A percentile compares a stretch with the other conserved stretches of the same genome.
Conservation (phyloP, 352 stramenopile species). For the Discostella stelligera region DNA sequence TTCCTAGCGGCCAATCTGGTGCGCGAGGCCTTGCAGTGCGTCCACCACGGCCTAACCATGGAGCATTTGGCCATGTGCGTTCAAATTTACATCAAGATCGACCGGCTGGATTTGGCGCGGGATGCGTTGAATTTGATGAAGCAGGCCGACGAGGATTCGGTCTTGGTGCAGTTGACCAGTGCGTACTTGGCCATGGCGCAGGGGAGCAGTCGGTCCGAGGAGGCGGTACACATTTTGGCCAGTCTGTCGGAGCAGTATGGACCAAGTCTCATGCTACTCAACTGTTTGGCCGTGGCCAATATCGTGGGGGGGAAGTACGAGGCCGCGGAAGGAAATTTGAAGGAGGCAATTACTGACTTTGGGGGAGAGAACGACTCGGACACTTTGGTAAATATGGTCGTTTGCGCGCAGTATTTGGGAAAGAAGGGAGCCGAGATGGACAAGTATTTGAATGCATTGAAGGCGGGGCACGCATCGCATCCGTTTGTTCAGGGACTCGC, state of each 20-base stretch:
- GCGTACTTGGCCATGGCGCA: conserved; percentile 88
- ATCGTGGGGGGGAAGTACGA: conserved; percentile 90
- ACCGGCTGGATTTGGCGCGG: conserved; percentile 90
- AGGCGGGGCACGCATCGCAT: conserved; percentile 55
- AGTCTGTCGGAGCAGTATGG: conserved; percentile 93
- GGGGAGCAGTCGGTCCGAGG: conserved; percentile 85
- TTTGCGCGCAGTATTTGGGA: conserved; percentile 9
- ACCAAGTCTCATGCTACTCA: conserved; percentile 88
- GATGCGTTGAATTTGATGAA: conserved; percentile 89
- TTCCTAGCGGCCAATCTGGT: conserved; percentile 79
- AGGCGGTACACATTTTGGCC: conserved; percentile 91
- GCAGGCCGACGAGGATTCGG: too few relatives aligned
- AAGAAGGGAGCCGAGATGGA: conserved; percentile 6
- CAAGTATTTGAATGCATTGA: conserved; percentile 54
- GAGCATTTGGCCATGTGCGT: conserved; percentile 86
- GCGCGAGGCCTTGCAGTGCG: conserved; percentile 88
- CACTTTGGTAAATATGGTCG: conserved; percentile 91
- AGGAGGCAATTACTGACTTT: conserved; percentile 69
- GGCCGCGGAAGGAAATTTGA: conserved; percentile 81
- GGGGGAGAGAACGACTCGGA: conserved; percentile 85
- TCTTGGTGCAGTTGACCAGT: conserved; percentile 68
- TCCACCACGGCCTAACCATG: conserved; percentile 62
- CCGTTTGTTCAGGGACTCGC: conserved; percentile 64
- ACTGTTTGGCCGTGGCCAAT: conserved; percentile 88
- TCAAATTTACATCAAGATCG: conserved; percentile 90